Conservation (phyloP, 257 asterid genomes). For the Lantana camara region DNA sequence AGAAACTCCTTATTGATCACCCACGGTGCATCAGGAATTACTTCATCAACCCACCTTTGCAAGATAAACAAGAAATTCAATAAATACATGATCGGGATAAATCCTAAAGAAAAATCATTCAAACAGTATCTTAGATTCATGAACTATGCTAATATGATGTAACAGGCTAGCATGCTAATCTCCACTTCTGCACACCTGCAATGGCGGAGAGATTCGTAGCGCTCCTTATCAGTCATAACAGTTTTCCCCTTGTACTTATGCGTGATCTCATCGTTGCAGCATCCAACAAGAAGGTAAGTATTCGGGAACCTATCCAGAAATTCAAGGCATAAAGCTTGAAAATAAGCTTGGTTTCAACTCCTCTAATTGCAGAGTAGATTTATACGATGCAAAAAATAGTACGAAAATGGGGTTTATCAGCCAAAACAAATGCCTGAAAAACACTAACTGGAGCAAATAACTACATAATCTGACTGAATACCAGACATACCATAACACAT, state of each 20-base stretch:
- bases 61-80: conserved; percentile 6
- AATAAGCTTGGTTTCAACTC: not conserved
- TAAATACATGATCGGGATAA: not conserved
- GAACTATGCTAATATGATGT: not conserved
- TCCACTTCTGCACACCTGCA: conserved; percentile 52
- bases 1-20: conserved; percentile 71
- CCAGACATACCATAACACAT: not conserved
- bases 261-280: conserved; percentile 73
- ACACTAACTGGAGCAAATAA: not conserved
- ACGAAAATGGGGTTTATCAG: not conserved
- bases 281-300: conserved; percentile 72
- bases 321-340: not conserved
- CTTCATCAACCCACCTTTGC: conserved; percentile 90
- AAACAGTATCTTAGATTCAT: not conserved
- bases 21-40: conserved; percentile 90
- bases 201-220: conserved; percentile 79
- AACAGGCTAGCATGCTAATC: too few relatives aligned
- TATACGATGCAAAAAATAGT: not conserved
- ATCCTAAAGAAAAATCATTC: too few relatives aligned
- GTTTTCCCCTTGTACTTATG: conserved; percentile 82
- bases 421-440: not conserved
- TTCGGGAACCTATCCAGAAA: conserved; percentile 52
- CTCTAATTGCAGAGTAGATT: not conserved
- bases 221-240: conserved; percentile 71
- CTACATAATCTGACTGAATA: not conserved